Evolutionary conservation across 2,329 filamentous ascomycete genomes (phyloP).

Genomic region (Colletotrichum truncatum): DNA sequence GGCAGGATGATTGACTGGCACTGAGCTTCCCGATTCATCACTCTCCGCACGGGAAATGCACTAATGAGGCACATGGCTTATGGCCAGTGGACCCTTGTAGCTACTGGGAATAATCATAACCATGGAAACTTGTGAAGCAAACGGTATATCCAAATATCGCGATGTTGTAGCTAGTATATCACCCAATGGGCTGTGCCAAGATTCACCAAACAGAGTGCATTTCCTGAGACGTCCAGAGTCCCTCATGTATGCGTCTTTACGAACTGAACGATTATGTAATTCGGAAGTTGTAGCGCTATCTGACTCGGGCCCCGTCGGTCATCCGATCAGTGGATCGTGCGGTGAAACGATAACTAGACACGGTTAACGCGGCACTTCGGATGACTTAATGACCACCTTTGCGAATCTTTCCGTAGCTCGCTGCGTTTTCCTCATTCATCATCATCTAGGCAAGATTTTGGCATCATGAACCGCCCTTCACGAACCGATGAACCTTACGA

Average conservation of each 20-base stretch:
- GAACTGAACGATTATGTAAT: not conserved
- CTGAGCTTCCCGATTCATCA: not conserved
- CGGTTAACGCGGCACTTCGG: slow-evolving; percentile 4
- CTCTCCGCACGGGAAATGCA: not conserved
- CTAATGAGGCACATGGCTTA: not conserved
- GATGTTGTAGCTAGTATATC: no score
- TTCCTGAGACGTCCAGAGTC: no score
- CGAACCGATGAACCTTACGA: slow-evolving; percentile 32
- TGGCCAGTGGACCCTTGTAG: no score
- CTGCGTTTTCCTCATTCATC: not conserved
- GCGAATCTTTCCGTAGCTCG: not conserved
- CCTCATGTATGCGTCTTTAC: no score
- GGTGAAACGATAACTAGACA: not conserved
- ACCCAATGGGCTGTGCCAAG: no score
- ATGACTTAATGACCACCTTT: not conserved
- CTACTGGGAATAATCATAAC: no score
- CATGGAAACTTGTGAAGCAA: no score
- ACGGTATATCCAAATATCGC: no score
- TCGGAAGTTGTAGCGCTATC: not conserved
- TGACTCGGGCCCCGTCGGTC: not conserved
- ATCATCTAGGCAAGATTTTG: not conserved
- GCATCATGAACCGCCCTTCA: slow-evolving; percentile 32
- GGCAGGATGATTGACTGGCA: no score
- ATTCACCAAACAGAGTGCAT: no score
- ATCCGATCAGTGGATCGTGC: not conserved